phyloP scores from a whole-genome alignment of 768 basidiomycete species.

The Russula ochroleuca region DNA sequence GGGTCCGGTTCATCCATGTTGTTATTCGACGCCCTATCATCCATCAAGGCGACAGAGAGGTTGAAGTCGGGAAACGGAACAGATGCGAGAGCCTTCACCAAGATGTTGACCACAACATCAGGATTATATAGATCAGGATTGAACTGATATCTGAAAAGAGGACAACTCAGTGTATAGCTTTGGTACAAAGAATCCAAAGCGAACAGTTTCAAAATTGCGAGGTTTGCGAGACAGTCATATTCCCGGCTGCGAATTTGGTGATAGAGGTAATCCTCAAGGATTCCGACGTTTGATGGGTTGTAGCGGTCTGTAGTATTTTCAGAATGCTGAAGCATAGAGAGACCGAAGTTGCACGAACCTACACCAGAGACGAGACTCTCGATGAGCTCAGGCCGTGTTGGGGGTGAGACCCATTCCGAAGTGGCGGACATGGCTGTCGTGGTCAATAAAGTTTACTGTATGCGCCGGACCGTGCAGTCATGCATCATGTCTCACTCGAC shows the following conservation, averaged over 20 bases:
- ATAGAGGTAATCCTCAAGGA: slow-evolving; percentile 95
- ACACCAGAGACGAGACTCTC: slow-evolving; percentile 89
- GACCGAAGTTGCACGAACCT: slow-evolving; percentile 45
- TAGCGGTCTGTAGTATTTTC: slow-evolving; percentile 70
- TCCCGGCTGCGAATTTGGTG: slow-evolving; percentile 88
- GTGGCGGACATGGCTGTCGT: slow-evolving; percentile 43
- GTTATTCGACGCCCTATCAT: slow-evolving; percentile 56
- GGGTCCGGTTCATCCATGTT: slow-evolving; percentile 79
- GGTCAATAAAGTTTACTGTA: background rate
- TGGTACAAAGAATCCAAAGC: slow-evolving; percentile 28
- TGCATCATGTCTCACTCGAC: slow-evolving; percentile 3
- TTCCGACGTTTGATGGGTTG: slow-evolving; percentile 89
- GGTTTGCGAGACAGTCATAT: slow-evolving; percentile 92
- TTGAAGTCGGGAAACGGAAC: slow-evolving; percentile 90
- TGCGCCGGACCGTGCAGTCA: slow-evolving; percentile 2
- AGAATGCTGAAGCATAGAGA: background rate
- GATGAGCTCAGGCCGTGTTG: slow-evolving; percentile 79
- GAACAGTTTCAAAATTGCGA: slow-evolving; percentile 90
- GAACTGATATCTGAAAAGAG: slow-evolving; percentile 76
- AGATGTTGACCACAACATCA: slow-evolving; percentile 90
- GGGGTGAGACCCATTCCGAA: slow-evolving; percentile 66
- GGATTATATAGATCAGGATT: slow-evolving; percentile 91
- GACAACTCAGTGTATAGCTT: background rate
- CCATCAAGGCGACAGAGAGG: slow-evolving; percentile 88
- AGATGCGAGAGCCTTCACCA: slow-evolving; percentile 84